Conservation (phyloP, 2,329 filamentous ascomycete genomes). For the Aspergillus proliferans region DNA sequence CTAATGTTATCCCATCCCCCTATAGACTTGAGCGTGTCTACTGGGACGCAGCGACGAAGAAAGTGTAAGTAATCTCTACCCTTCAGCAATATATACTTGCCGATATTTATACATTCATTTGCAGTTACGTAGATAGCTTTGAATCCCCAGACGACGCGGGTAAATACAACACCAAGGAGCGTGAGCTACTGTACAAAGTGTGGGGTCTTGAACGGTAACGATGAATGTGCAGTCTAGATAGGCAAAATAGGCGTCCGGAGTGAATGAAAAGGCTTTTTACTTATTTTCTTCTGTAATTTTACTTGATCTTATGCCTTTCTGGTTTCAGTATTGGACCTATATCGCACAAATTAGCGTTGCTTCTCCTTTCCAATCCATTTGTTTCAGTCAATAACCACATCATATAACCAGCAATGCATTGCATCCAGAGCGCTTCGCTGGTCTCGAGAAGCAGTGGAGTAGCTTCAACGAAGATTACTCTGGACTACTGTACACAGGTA, state of each 20-base stretch:
- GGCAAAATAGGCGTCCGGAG: neutral
- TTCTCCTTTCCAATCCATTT: too few relatives aligned
- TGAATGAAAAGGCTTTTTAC: neutral
- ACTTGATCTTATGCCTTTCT: too few relatives aligned
- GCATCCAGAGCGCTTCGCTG: too few relatives aligned
- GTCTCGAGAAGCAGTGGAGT: too few relatives aligned
- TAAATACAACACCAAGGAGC: neutral
- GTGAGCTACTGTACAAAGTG: neutral
- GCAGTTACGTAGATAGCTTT: neutral
- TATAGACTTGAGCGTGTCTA: neutral
- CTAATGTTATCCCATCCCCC: too few relatives aligned
- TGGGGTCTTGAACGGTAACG: neutral
- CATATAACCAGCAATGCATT: too few relatives aligned
- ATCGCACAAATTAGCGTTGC: too few relatives aligned
- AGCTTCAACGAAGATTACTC: too few relatives aligned
- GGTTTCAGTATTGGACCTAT: too few relatives aligned
- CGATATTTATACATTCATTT: neutral
- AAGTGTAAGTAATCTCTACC: neutral
- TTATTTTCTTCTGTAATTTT: neutral
- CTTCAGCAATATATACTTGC: neutral
- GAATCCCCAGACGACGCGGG: neutral
- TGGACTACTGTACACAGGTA: too few relatives aligned
- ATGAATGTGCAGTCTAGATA: neutral
- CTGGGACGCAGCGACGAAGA: neutral
- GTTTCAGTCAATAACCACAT: too few relatives aligned